Conservation (phyloP, 140 eudicot species). For the Anethum foeniculum region DNA sequence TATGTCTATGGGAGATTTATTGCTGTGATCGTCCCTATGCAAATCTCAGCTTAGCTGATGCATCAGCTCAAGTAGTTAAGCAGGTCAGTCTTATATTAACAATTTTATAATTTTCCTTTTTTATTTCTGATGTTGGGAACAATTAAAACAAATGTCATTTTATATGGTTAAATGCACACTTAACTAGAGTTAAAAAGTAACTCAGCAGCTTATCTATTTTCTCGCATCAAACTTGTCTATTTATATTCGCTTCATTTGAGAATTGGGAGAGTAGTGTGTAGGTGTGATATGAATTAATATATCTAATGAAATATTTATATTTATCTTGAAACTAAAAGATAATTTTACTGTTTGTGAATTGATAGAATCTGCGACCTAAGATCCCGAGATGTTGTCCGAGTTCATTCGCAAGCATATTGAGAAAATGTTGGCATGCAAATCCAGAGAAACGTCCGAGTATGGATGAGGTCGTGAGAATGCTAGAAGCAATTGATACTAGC, state of each 20-base stretch:
- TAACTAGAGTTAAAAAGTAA: too few species aligned
- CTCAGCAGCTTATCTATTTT: too few species aligned
- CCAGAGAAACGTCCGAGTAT: conserved; percentile 27
- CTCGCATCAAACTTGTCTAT: too few species aligned
- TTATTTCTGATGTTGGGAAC: background rate
- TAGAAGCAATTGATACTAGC: conserved; percentile 21
- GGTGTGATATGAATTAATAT: background rate
- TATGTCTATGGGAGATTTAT: conserved; percentile 13
- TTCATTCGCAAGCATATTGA: conserved; percentile 20
- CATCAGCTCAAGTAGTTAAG: background rate
- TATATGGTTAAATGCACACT: too few species aligned
- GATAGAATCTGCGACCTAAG: conserved; percentile 20
- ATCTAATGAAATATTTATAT: background rate
- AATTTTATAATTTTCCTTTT: background rate
- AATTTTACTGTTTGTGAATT: background rate
- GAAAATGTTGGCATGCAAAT: conserved; percentile 23
- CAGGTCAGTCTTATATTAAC: background rate
- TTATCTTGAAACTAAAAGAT: background rate
- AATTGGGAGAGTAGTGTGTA: too few species aligned
- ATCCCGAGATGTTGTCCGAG: conserved; percentile 25
- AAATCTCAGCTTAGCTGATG: background rate
- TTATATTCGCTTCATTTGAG: too few species aligned
- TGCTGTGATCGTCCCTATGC: background rate
- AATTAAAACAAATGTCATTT: background rate
- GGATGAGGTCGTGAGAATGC: conserved; percentile 14